Base-by-base conservation (phyloP, 2,329 filamentous ascomycete genomes). In the Harringtonia lauricola region DNA sequence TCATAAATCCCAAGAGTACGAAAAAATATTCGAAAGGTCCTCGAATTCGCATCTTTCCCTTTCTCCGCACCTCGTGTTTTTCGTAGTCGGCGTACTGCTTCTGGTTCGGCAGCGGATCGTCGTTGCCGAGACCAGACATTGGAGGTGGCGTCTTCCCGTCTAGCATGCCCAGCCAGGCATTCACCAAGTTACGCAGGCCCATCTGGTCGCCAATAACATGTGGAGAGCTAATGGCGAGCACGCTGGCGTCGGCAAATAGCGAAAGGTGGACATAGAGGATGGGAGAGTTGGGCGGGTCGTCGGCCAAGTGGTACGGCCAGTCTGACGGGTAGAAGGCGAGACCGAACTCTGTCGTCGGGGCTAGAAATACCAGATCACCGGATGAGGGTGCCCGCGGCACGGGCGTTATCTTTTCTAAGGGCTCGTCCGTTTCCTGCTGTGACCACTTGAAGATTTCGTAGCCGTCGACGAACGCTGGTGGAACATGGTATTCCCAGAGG, bases 191-290 rank as follows among this genome's bases (percentile, higher is more conserved):
- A 8, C 22, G 21, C 15, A 35, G 30, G 44, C 44, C 44, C 4
- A 46, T 24, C 36, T 46, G 44, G 37, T 46, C 44, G 14, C 41
- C 41, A 2, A 46, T n/a, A 3, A 41, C 6, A 21, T 46, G 44
- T 10, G 44, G 44, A 4, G 33, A 10, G 41, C 44, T 46, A n/a
- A 38, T 13, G 19, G 36, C 31, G 8, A 46, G n/a, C 12, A 46
- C 36, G 17, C 36, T 40, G 5, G 31, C 41, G 17, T 46, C 44
- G 8, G 35, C 26, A n/a, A 36, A 43, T 9, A 34, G 19, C 3
- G 40, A 18, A 10, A 46, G 4, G 24, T 46, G 44, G 6, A 40
- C 9, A 8, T 36, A 31, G 14, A 46, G 37, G 15, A 46, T 22
- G 13, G 44, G 44, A 6, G 41, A 8, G 36, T 43, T 41, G 15